Base-by-base conservation (phyloP, 2,329 filamentous ascomycete genomes). In the Xenosphaeropsis pyriputrescens region DNA sequence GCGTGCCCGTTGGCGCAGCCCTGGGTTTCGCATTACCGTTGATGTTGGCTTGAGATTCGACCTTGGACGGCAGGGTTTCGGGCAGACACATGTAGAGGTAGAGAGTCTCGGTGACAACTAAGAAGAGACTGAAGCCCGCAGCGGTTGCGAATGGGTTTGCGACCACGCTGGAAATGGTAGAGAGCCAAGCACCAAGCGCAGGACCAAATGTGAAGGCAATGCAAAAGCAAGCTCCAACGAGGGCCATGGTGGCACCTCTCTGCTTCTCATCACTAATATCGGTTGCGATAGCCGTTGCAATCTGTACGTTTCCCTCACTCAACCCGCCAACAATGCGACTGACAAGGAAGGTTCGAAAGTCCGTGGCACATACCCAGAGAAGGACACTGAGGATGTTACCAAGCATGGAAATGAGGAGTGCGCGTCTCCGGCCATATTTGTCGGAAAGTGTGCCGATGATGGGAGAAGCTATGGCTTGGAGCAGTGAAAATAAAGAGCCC, bases 141-240 rank as follows among this genome's bases (percentile, higher is more conserved):
- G 91, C 88, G 0, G 85, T 85, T 6, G 86, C 89, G 57, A 98
- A 98, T 0, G 91, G 91, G 55, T 98, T 98, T 18, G 79, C 80
- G 3, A 79, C 75, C 17, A 96, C 79, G 5, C 75, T 75, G 12
- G 75, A 75, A 43, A 94, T 75, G 37, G 72, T 79, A 45, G 84
- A 81, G 16, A 98, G 65, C 56, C 77, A 89, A 2, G 91, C 91
- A 42, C 91, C 91, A 6, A 98, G 70, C 8, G 86, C 86, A 0
- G 91, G 91, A 0, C 91, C 91, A 55, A 95, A 93, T 1, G 91
- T 98, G 56, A 98, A 98, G 14, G 91, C 91, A 48, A 98, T 79
- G 43, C 85, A 93, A 63, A 98, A 98, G 63, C 91, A 96, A 12
- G 83, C 88, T 41, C 91, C 91, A 18, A 98, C 89, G 39, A 98